Percentiles rank a stretch among this genome's conserved stretches.
phyloP scores from a whole-genome alignment of 73 alveolate genomes.

The Paraurostyla sp. region DNA sequence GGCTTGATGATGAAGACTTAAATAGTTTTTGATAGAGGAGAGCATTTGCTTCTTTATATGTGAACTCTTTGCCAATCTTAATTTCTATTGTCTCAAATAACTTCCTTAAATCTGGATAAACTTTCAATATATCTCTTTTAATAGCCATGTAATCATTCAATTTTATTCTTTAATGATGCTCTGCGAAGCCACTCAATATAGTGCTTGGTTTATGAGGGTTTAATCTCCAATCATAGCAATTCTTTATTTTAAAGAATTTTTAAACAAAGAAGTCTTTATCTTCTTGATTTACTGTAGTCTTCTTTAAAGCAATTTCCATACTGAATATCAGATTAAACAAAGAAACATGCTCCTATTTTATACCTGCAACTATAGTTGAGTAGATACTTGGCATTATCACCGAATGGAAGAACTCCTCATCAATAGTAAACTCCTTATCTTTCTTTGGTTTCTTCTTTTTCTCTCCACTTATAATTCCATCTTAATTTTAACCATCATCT shows the following conservation, averaged over 20 bases:
- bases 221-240: constrained; percentile 67
- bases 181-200: constrained; percentile 37
- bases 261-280: constrained; percentile 67
- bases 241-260: constrained; percentile 36
- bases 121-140: constrained; percentile 50
- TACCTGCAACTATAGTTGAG: constrained; percentile 71
- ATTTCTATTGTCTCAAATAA: constrained; percentile 59
- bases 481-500: not conserved
- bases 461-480: not conserved
- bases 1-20: not conserved
- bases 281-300: constrained; percentile 65
- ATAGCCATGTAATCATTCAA: not conserved
- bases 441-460: constrained; percentile 26
- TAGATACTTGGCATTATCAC: constrained; percentile 78
- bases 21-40: constrained; percentile 32
- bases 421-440: constrained; percentile 74
- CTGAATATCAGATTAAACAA: constrained; percentile 64
- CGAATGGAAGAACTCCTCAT: constrained; percentile 77
- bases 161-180: constrained; percentile 33
- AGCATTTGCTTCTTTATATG: constrained; percentile 59
- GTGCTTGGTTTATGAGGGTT: constrained; percentile 62
- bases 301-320: constrained; percentile 70
- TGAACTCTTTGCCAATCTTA: constrained; percentile 66
- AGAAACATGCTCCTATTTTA: constrained; percentile 68
- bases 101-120: constrained; percentile 59